Evolutionary conservation across 495 filamentous ascomycete genomes (phyloP).

Genomic region (Endocarpon pusillum): DNA sequence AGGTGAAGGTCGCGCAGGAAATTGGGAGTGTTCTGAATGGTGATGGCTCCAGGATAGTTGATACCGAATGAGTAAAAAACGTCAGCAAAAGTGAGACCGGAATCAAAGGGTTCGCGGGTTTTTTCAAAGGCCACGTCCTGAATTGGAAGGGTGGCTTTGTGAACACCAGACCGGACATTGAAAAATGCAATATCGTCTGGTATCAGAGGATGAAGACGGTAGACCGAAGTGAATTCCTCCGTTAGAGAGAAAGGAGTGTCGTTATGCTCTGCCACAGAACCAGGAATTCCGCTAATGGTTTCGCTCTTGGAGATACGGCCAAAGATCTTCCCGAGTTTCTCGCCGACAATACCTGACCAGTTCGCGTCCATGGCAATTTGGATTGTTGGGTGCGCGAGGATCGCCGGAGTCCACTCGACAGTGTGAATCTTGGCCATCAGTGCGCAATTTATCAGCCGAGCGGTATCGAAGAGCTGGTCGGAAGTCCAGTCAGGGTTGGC

Average conservation of each 20-base stretch:
- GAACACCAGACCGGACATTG: slow-evolving; percentile 12
- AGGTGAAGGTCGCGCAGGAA: slow-evolving; percentile 21
- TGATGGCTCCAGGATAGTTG: slow-evolving; percentile 27
- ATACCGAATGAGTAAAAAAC: slow-evolving; percentile 29
- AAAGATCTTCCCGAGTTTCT: slow-evolving; percentile 20
- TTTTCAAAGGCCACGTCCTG: slow-evolving; percentile 11
- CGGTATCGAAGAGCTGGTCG: slow-evolving; percentile 27
- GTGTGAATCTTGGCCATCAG: slow-evolving; percentile 32
- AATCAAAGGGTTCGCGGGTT: too few species aligned
- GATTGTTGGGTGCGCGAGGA: slow-evolving; percentile 24
- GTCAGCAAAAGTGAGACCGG: slow-evolving; percentile 18
- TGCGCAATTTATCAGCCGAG: slow-evolving; percentile 26
- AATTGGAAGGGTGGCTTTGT: slow-evolving; percentile 15
- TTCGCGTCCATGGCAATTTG: slow-evolving; percentile 22
- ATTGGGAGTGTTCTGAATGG: slow-evolving; percentile 20
- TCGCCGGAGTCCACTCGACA: slow-evolving; percentile 28
- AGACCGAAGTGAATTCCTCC: slow-evolving; percentile 29
- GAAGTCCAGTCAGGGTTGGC: slow-evolving; percentile 18
- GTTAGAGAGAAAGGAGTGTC: slow-evolving; percentile 21
- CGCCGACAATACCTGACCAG: slow-evolving; percentile 27
- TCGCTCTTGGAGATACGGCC: slow-evolving; percentile 19
- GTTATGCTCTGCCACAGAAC: slow-evolving; percentile 20
- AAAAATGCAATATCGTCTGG: slow-evolving; percentile 22
- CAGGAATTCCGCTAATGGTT: slow-evolving; percentile 22
- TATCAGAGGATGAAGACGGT: slow-evolving; percentile 25